These are phyloP conservation scores for Endoconidiophora polonica DNA, from an alignment of 2,329 filamentous ascomycete genomes.

Conservation along the genomic window DNA sequence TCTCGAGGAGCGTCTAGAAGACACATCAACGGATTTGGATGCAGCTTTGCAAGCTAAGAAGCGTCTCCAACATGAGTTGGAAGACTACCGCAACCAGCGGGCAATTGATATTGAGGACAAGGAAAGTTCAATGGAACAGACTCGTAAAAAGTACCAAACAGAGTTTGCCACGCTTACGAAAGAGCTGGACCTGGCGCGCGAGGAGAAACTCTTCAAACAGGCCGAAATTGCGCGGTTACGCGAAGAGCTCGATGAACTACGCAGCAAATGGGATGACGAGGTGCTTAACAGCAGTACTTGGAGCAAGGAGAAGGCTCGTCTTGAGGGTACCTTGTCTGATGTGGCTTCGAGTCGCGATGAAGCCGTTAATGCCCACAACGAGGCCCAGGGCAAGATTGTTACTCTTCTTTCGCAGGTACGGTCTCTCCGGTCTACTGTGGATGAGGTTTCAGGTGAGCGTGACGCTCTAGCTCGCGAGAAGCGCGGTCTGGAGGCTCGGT, in stretches of 20 bases:
- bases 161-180: slow-evolving; percentile 81
- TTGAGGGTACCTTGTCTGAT: slow-evolving; percentile 80
- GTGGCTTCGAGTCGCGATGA: slow-evolving; percentile 85
- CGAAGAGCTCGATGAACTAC: slow-evolving; percentile 89
- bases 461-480: slow-evolving; percentile 79
- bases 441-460: slow-evolving; percentile 72
- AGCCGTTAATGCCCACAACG: slow-evolving; percentile 81
- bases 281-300: slow-evolving; percentile 94
- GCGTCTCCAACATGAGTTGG: slow-evolving; percentile 86
- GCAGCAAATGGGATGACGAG: slow-evolving; percentile 96
- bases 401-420: slow-evolving; percentile 80
- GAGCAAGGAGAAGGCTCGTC: slow-evolving; percentile 90
- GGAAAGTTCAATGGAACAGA: slow-evolving; percentile 90
- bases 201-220: slow-evolving; percentile 73
- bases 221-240: slow-evolving; percentile 73
- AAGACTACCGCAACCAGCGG: slow-evolving; percentile 88
- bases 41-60: slow-evolving; percentile 78
- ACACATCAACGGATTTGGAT: slow-evolving; percentile 77
- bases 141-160: slow-evolving; percentile 88
- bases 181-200: slow-evolving; percentile 83
- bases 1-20: slow-evolving; percentile 80
- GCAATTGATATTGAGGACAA: slow-evolving; percentile 96
- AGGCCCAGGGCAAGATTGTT: slow-evolving; percentile 86
- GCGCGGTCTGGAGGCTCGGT: slow-evolving; percentile 66
- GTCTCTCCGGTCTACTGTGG: slow-evolving; percentile 62